Evolutionary conservation across 1,284 basidiomycete genomes (phyloP).

Genomic region (Naganishia albida): DNA sequence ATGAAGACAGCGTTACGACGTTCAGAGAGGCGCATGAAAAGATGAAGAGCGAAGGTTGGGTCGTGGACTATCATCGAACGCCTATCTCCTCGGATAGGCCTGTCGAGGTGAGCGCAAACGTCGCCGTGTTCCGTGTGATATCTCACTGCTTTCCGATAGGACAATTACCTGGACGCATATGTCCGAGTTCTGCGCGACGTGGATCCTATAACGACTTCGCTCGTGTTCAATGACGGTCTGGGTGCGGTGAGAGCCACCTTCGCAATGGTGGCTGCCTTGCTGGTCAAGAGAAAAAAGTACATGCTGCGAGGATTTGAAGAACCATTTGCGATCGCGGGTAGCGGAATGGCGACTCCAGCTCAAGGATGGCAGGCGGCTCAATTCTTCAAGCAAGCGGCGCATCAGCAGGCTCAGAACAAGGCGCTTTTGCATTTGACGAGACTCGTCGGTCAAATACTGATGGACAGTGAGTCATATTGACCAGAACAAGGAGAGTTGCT

Average conservation of each 20-base stretch:
- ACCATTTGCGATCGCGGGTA: conserved; percentile 60
- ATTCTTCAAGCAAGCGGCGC: conserved; percentile 65
- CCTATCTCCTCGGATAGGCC: conserved; percentile 88
- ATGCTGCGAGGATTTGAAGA: conserved; percentile 74
- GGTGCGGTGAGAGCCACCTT: conserved; percentile 94
- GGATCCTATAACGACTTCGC: conserved; percentile 75
- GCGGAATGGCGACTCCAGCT: conserved; percentile 47
- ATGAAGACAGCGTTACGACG: conserved; percentile 79
- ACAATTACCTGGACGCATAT: conserved; percentile 94
- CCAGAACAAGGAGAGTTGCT: conserved; percentile 20
- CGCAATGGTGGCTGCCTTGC: conserved; percentile 90
- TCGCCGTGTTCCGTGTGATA: conserved; percentile 17
- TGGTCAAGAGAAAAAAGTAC: conserved; percentile 83
- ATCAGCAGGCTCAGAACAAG: conserved; percentile 79
- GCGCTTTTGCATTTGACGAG: conserved; percentile 81
- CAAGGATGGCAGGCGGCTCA: conserved; percentile 46
- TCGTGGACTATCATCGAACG: conserved; percentile 81
- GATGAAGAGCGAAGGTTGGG: conserved; percentile 82
- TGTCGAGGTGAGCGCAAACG: conserved; percentile 63
- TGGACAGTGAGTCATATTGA: conserved; percentile 43
- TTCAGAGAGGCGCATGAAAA: conserved; percentile 81
- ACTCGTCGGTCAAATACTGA: conserved; percentile 63
- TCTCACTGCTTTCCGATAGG: conserved; percentile 55
- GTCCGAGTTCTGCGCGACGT: conserved; percentile 76
- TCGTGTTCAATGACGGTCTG: conserved; percentile 97